Conservation (phyloP, 306 rosid genomes). For the Vigna nakashimae region DNA sequence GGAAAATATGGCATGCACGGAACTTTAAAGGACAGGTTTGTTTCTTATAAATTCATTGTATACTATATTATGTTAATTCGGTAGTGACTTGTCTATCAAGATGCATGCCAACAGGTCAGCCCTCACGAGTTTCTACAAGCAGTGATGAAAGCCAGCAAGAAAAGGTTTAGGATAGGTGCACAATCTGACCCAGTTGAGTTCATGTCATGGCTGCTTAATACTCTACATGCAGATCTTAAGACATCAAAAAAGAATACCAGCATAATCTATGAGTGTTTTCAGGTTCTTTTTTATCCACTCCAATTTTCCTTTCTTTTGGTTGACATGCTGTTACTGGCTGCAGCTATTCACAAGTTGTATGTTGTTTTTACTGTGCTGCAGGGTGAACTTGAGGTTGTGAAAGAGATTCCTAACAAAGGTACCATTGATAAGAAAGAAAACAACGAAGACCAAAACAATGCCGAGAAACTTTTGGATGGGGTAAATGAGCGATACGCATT, state of each 20-base stretch:
- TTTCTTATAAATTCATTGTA: constrained; percentile 31
- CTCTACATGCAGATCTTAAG: constrained; percentile 83
- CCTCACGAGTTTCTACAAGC: constrained; percentile 98
- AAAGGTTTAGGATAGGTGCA: constrained; percentile 81
- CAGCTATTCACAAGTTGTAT: constrained; percentile 29
- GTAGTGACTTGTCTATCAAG: constrained; percentile 33
- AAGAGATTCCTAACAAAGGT: constrained; percentile 75
- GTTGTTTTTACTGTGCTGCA: constrained; percentile 43
- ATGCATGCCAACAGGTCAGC: constrained; percentile 72
- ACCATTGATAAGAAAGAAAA: constrained; percentile 68
- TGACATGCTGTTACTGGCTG: constrained; percentile 35
- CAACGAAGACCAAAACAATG: constrained; percentile 51
- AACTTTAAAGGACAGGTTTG: constrained; percentile 98
- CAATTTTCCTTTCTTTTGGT: constrained; percentile 37
- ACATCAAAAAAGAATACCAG: constrained; percentile 81
- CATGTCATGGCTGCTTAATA: constrained; percentile 97
- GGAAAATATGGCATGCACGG: constrained; percentile 97
- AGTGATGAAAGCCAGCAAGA: constrained; percentile 97
- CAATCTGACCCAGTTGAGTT: constrained; percentile 98
- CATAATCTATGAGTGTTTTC: constrained; percentile 89
- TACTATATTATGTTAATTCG: constrained; percentile 1
- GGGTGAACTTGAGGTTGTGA: constrained; percentile 98
- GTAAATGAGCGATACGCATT: constrained; percentile 53
- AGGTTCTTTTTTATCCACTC: constrained; percentile 56
- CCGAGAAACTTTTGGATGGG: constrained; percentile 55